phyloP scores from a whole-genome alignment of 2,329 filamentous ascomycete genomes.

The Hypoxylon sp. region DNA sequence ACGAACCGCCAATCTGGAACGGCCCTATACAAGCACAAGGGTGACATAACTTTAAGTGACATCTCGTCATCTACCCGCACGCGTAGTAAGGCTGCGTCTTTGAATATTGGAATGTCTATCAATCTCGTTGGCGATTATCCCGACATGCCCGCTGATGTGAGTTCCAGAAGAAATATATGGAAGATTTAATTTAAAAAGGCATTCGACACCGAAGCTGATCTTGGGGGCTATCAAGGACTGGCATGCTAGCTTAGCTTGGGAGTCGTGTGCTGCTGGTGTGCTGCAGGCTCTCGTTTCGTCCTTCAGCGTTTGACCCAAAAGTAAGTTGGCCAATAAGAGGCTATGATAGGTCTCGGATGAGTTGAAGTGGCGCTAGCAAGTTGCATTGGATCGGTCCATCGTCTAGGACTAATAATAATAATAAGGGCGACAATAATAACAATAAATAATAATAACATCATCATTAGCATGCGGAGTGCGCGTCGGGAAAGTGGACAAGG shows the following conservation, averaged over 20 bases:
- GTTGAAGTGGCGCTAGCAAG: conserved; percentile 47
- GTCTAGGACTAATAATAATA: conserved; percentile 31
- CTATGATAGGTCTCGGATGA: conserved; percentile 44
- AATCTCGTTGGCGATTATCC: conserved; percentile 17
- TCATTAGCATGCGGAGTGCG: conserved; percentile 37
- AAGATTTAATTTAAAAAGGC: conserved; percentile 19
- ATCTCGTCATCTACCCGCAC: conserved; percentile 15
- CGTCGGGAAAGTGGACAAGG: conserved; percentile 32
- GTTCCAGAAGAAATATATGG: conserved; percentile 2
- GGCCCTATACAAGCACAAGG: conserved; percentile 26
- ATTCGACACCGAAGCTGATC: conserved; percentile 25
- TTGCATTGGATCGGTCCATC: conserved; percentile 39
- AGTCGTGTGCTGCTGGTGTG: conserved; percentile 41
- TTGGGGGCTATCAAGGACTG: conserved; percentile 22
- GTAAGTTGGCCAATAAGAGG: conserved; percentile 39
- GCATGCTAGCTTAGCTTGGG: conserved; percentile 36
- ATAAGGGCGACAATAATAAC: conserved; percentile 36
- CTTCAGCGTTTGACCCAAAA: conserved; percentile 30
- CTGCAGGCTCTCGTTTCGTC: conserved; percentile 44
- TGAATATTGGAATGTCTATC: conserved; percentile 13
- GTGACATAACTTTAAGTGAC: conserved; percentile 26
- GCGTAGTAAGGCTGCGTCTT: conserved; percentile 36
- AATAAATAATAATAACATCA: conserved; percentile 29
- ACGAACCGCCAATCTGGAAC: conserved; percentile 42
- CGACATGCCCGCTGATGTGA: conserved; percentile 23